phyloP scores from a whole-genome alignment of 192 early-diverging fungal genomes.

The Linnemannia elongata region DNA sequence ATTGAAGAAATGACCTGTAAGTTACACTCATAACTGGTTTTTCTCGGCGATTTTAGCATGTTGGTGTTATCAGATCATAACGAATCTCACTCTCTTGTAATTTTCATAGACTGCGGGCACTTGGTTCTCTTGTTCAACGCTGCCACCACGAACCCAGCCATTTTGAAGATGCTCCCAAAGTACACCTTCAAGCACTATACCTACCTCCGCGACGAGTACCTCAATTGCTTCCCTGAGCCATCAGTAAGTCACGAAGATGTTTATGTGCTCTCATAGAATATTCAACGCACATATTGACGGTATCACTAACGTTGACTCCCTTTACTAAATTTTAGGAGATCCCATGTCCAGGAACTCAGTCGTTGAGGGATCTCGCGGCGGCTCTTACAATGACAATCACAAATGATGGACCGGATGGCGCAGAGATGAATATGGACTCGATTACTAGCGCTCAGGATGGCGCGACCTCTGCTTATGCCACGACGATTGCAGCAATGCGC shows the following conservation, averaged over 20 bases:
- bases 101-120: constrained; percentile 75
- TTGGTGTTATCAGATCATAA: neutral
- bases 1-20: constrained; percentile 76
- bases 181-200: constrained; percentile 81
- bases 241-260: constrained; percentile 39
- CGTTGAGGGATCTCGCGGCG: constrained; percentile 40
- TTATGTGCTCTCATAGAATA: neutral
- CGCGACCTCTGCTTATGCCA: constrained; percentile 37
- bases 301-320: neutral
- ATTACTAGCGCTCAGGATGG: neutral
- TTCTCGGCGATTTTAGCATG: neutral
- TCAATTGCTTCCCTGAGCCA: constrained; percentile 74
- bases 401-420: neutral
- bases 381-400: constrained; percentile 51
- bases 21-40: constrained; percentile 10
- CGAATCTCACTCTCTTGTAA: neutral
- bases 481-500: constrained; percentile 48
- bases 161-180: constrained; percentile 74
- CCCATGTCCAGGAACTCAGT: constrained; percentile 48
- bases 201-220: constrained; percentile 82
- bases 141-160: constrained; percentile 58
- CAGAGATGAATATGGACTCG: neutral
- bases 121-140: constrained; percentile 88
- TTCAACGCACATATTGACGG: neutral
- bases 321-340: constrained; percentile 29